phyloP scores from a whole-genome alignment of 108 stramenopile species.

The Cyclotella atomus region DNA sequence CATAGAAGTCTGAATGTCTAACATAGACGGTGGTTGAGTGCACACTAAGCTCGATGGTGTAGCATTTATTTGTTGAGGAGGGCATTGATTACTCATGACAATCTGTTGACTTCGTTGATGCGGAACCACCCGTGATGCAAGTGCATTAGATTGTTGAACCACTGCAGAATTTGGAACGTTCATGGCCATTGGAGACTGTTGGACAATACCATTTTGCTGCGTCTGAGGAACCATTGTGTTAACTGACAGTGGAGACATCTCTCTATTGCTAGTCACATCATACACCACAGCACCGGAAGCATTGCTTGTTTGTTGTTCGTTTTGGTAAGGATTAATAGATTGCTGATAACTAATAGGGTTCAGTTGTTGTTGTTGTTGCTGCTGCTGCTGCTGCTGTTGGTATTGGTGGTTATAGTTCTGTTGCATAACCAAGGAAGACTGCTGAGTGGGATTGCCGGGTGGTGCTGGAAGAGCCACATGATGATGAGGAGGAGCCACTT shows the following conservation, averaged over 20 bases:
- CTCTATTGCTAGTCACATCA: too few species aligned
- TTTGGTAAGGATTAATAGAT: too few species aligned
- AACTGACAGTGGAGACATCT: too few species aligned
- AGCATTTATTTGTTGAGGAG: neutral
- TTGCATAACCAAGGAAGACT: too few species aligned
- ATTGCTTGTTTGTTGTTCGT: neutral
- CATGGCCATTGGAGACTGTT: neutral
- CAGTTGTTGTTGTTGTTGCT: neutral
- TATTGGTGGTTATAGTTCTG: neutral
- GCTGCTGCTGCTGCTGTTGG: neutral
- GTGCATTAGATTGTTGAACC: too few species aligned
- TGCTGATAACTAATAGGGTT: neutral
- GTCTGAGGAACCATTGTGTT: neutral
- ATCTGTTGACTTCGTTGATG: neutral
- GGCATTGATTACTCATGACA: neutral
- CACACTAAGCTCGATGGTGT: neutral
- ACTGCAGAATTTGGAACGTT: neutral
- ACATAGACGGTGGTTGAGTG: constrained; percentile 3
- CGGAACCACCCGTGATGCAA: neutral
- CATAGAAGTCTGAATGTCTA: neutral
- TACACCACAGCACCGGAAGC: neutral
- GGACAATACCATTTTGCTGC: neutral
- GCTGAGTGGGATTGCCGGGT: too few species aligned
- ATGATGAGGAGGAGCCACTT: too few species aligned
- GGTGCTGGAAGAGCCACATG: too few species aligned